Evolutionary conservation across 2,329 filamentous ascomycete genomes (phyloP).

Genomic region (Didymella glomerata): DNA sequence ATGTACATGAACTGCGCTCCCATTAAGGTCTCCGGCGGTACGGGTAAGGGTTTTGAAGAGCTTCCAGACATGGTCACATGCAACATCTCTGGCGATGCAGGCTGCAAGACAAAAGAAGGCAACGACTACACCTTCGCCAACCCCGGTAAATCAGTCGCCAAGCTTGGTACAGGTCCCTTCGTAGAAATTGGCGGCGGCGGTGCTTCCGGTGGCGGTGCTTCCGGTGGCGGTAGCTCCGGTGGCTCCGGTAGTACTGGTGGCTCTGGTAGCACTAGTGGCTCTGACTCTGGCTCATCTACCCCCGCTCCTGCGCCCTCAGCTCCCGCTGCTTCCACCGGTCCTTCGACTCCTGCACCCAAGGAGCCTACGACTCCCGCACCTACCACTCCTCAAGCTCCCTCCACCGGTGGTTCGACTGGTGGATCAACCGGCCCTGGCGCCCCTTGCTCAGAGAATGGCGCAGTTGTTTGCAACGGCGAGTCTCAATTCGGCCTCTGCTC

Average conservation of each 20-base stretch:
- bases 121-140: slow-evolving; percentile 65
- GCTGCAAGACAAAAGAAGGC: slow-evolving; percentile 63
- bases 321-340: slow-evolving; percentile 5
- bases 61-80: slow-evolving; percentile 79
- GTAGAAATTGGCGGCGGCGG: slow-evolving; percentile 36
- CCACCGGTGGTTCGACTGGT: slow-evolving; percentile 11
- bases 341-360: slow-evolving; percentile 5
- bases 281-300: slow-evolving; percentile 11
- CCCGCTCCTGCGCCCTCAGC: slow-evolving; percentile 9
- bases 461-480: slow-evolving; percentile 50
- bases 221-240: slow-evolving; percentile 11
- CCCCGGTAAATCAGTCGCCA: slow-evolving; percentile 65
- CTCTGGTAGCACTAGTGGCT: slow-evolving; percentile 11
- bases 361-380: slow-evolving; percentile 15
- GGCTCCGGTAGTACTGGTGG: slow-evolving; percentile 14
- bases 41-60: slow-evolving; percentile 58
- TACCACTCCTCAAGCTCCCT: slow-evolving; percentile 4
- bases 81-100: slow-evolving; percentile 62
- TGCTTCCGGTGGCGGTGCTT: slow-evolving; percentile 12
- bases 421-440: slow-evolving; percentile 13
- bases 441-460: slow-evolving; percentile 48
- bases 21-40: slow-evolving; percentile 67
- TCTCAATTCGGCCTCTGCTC: slow-evolving; percentile 53
- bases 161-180: slow-evolving; percentile 36
- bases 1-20: slow-evolving; percentile 97